phyloP scores from a whole-genome alignment of 116 monocot species.

The Dioscorea cayenensis region DNA sequence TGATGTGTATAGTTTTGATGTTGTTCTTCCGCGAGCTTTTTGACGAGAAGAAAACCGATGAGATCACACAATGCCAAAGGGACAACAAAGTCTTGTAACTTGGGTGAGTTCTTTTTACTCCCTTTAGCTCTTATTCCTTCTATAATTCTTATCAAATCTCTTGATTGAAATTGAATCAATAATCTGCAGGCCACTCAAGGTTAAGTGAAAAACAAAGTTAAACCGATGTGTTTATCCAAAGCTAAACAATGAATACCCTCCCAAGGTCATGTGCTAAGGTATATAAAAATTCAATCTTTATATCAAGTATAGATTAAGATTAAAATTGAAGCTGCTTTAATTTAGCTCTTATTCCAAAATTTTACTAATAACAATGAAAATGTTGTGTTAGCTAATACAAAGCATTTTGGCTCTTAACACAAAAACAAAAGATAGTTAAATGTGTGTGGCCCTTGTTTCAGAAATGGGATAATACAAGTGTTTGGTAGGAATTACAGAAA shows the following conservation, averaged over 20 bases:
- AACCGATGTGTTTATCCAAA: constrained; percentile 44
- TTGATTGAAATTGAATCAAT: background rate
- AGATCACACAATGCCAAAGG: constrained; percentile 47
- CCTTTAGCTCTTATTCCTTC: background rate
- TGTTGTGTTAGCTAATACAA: too few relatives aligned
- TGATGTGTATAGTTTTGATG: constrained; percentile 43
- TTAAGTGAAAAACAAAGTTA: constrained; percentile 46
- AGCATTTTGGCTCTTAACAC: too few relatives aligned
- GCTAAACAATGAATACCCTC: constrained; percentile 31
- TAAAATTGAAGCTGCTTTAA: too few relatives aligned
- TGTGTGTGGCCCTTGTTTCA: too few relatives aligned
- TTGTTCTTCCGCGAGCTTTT: constrained; percentile 37
- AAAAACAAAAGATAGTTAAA: too few relatives aligned
- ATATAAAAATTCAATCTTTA: background rate
- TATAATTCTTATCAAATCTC: background rate
- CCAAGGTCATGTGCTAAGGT: constrained; percentile 48
- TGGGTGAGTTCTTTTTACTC: constrained; percentile 19
- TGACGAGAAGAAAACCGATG: constrained; percentile 44
- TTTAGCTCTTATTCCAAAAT: too few relatives aligned
- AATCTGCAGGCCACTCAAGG: constrained; percentile 32
- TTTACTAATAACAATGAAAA: too few relatives aligned
- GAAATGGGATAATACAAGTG: too few relatives aligned
- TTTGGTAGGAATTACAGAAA: too few relatives aligned
- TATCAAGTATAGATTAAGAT: too few relatives aligned
- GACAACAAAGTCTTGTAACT: constrained; percentile 43